Conservation (phyloP, 2,329 filamentous ascomycete species). For the Diplodia intermedia region DNA sequence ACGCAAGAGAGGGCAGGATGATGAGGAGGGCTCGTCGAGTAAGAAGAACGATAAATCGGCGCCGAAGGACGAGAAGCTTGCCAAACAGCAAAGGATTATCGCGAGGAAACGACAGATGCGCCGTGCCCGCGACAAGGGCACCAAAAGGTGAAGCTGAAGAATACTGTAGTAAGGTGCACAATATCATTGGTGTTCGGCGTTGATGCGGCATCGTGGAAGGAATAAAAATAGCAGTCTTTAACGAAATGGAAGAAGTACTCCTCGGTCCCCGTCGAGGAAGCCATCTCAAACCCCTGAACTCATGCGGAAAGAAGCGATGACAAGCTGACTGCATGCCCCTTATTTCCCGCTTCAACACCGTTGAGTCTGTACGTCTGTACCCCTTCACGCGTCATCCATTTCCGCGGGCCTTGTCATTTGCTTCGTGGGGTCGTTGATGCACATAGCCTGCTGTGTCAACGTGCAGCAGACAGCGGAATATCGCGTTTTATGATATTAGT, state of each 20-base stretch:
- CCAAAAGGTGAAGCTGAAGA: not conserved
- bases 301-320: not conserved
- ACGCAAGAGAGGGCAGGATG: constrained; percentile 31
- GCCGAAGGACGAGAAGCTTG: constrained; percentile 59
- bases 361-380: not conserved
- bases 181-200: not conserved
- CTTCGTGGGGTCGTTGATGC: not conserved
- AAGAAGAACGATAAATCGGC: constrained; percentile 49
- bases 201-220: not conserved
- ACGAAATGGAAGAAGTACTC: not conserved
- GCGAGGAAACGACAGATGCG: constrained; percentile 82
- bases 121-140: constrained; percentile 58
- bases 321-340: not conserved
- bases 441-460: not conserved
- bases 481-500: constrained; percentile 1
- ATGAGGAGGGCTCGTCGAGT: constrained; percentile 41
- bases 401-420: not conserved
- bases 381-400: too few species aligned
- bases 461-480: not conserved
- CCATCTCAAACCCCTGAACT: not conserved
- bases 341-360: not conserved
- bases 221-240: not conserved
- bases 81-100: constrained; percentile 78
- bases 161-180: not conserved
- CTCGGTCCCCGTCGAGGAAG: not conserved